These are phyloP conservation scores for Citrullus colocynthis DNA, from an alignment of 306 rosid genomes.

Conservation along the genomic window DNA sequence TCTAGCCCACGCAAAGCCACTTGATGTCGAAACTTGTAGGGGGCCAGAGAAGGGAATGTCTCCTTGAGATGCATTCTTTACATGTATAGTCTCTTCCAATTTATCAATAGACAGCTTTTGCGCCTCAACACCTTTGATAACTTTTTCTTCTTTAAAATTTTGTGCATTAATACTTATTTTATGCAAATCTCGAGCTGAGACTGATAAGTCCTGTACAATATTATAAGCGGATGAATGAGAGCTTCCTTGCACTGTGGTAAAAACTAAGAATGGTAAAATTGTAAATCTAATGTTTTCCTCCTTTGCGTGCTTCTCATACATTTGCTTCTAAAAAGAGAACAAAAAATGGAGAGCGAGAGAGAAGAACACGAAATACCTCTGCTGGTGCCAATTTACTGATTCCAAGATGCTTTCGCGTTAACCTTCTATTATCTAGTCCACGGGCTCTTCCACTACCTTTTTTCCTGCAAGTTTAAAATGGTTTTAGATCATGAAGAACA, in stretches of 20 bases:
- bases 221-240: conserved; percentile 6
- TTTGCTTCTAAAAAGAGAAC: neutral
- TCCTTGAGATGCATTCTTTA: conserved; percentile 70
- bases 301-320: neutral
- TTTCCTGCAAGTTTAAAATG: conserved; percentile 50
- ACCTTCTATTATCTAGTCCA: conserved; percentile 58
- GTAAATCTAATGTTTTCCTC: neutral
- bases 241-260: neutral
- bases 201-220: conserved; percentile 44
- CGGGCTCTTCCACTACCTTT: conserved; percentile 58
- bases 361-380: conserved; percentile 39
- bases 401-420: conserved; percentile 63
- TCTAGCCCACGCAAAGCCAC: conserved; percentile 98
- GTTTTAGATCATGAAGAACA: neutral
- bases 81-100: conserved; percentile 50
- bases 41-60: conserved; percentile 84
- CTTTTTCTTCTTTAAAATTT: conserved; percentile 34
- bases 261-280: neutral
- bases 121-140: conserved; percentile 17
- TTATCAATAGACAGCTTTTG: conserved; percentile 39
- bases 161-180: conserved; percentile 26
- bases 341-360: neutral
- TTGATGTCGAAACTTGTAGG: conserved; percentile 84
- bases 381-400: conserved; percentile 64
- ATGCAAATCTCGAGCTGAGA: conserved; percentile 25